These are phyloP conservation scores for Paecilomyces sp. DNA, from an alignment of 2,329 filamentous ascomycete species.

Conservation along the genomic window DNA sequence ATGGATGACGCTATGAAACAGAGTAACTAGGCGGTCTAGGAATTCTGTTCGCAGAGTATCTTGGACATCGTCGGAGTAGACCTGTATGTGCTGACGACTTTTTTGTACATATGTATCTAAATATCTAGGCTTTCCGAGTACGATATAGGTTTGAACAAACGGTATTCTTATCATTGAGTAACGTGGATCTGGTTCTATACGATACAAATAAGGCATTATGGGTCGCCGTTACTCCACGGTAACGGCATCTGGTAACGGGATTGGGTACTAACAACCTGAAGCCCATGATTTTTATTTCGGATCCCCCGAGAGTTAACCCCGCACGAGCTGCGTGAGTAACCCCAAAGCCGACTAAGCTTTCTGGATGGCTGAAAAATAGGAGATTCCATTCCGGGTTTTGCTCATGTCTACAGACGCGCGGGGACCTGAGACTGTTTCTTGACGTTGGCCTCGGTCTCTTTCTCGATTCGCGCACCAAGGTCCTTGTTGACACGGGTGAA, in stretches of 20 bases:
- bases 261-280: too few species aligned
- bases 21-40: neutral
- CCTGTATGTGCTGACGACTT: too few species aligned
- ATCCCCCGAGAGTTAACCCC: neutral
- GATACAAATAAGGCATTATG: neutral
- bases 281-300: too few species aligned
- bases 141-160: neutral
- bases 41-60: neutral
- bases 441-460: conserved; percentile 42
- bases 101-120: too few species aligned
- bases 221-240: neutral
- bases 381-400: neutral
- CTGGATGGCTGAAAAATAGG: too few species aligned
- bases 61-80: neutral
- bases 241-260: neutral
- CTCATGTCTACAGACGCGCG: conserved; percentile 19
- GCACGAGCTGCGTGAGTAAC: neutral
- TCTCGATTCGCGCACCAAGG: conserved; percentile 47
- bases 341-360: neutral
- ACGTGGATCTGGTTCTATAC: neutral
- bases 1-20: neutral
- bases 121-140: too few species aligned
- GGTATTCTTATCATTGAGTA: neutral
- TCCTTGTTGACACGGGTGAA: conserved; percentile 50
- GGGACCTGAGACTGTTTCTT: conserved; percentile 8